phyloP scores from a whole-genome alignment of 257 asterid genomes.

The Solanum commersonii region DNA sequence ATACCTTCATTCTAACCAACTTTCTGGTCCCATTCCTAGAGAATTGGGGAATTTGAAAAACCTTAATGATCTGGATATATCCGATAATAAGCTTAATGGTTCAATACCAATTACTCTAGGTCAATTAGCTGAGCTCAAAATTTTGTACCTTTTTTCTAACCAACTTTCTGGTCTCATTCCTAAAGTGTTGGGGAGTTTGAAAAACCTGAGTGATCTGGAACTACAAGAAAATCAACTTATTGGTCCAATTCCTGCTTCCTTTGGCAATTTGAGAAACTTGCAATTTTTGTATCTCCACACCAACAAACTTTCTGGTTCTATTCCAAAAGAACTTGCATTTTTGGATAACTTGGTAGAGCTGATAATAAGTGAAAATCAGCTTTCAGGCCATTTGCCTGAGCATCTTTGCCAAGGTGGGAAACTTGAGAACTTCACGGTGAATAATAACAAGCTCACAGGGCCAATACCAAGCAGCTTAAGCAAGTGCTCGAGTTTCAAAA shows the following conservation, averaged over 20 bases:
- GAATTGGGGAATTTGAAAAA: too few relatives aligned
- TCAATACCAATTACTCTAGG: too few relatives aligned
- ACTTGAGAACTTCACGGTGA: neutral
- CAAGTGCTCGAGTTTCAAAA: neutral
- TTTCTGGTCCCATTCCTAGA: too few relatives aligned
- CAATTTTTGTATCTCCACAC: neutral
- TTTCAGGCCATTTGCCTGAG: neutral
- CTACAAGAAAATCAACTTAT: neutral
- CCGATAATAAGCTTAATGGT: too few relatives aligned
- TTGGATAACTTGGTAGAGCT: neutral
- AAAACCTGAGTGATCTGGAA: too few relatives aligned
- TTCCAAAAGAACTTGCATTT: neutral
- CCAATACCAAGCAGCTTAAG: neutral
- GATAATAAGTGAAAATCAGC: fast-evolving
- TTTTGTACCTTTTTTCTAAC: too few relatives aligned
- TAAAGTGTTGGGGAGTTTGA: neutral
- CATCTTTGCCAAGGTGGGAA: neutral
- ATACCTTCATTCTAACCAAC: too few relatives aligned
- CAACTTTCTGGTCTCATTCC: too few relatives aligned
- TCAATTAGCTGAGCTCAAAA: too few relatives aligned
- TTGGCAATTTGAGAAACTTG: neutral
- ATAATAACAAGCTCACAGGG: neutral
- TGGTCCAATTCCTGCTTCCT: neutral
- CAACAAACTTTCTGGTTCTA: neutral
- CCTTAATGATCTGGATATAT: too few relatives aligned